These are phyloP conservation scores for Flammula alnicola DNA, from an alignment of 1,284 basidiomycete species.

Conservation along the genomic window DNA sequence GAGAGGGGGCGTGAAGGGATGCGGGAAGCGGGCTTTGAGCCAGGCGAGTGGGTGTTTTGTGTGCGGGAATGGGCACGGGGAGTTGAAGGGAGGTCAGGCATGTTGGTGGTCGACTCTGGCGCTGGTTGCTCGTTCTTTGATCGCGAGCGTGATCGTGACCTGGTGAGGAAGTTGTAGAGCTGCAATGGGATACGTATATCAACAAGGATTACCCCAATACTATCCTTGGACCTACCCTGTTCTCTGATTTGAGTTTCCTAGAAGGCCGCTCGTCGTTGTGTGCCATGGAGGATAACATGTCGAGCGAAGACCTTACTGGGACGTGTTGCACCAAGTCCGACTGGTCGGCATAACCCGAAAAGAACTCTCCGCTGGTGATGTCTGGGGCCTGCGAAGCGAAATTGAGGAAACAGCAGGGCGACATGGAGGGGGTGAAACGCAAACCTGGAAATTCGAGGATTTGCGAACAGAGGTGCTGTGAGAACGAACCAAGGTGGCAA, in stretches of 20 bases:
- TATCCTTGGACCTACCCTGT: slow-evolving; percentile 39
- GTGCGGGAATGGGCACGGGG: too few species aligned
- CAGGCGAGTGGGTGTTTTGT: slow-evolving; percentile 26
- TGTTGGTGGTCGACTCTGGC: slow-evolving; percentile 18
- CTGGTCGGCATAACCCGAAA: slow-evolving; percentile 37
- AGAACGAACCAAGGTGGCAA: slow-evolving; percentile 43
- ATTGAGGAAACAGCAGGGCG: slow-evolving; percentile 20
- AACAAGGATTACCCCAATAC: slow-evolving; percentile 1
- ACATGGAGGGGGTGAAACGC: slow-evolving; percentile 22
- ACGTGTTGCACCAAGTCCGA: slow-evolving; percentile 4
- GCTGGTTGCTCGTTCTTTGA: slow-evolving; percentile 35
- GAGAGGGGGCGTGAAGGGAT: slow-evolving; percentile 67
- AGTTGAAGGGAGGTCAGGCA: slow-evolving; percentile 25
- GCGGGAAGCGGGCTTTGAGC: slow-evolving; percentile 53
- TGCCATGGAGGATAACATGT: slow-evolving; percentile 25
- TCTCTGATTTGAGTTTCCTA: slow-evolving; percentile 42
- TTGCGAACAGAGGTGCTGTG: slow-evolving; percentile 37
- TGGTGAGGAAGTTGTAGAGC: slow-evolving; percentile 56
- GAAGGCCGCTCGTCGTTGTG: slow-evolving; percentile 40
- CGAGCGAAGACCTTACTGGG: slow-evolving; percentile 13
- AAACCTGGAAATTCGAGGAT: slow-evolving; percentile 30
- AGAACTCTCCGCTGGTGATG: slow-evolving; percentile 20
- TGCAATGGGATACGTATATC: slow-evolving; percentile 32
- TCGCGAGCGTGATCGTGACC: slow-evolving; percentile 56
- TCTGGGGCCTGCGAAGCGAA: slow-evolving; percentile 14